Evolutionary conservation across 2,329 filamentous ascomycete genomes (phyloP).

Genomic region (Plenodomus biglobosus): DNA sequence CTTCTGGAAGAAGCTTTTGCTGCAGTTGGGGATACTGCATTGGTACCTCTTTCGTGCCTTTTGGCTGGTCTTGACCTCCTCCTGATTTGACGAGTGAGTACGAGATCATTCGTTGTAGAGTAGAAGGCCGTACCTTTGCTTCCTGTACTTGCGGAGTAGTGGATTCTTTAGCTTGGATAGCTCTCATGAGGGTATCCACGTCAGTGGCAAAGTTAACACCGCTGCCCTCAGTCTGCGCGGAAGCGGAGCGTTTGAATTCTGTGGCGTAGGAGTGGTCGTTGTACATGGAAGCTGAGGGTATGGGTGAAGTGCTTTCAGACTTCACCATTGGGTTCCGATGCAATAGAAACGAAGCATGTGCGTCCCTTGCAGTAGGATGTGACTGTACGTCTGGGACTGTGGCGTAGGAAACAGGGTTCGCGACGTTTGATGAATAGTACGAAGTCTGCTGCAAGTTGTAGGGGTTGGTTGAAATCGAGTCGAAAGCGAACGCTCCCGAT

Average conservation of each 20-base stretch:
- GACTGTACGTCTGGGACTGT: constrained; percentile 22
- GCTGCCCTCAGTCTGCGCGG: constrained; percentile 44
- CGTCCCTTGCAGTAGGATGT: constrained; percentile 33
- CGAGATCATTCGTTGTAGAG: not conserved
- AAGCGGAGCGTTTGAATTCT: constrained; percentile 51
- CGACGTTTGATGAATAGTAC: constrained; percentile 27
- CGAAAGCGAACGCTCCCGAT: constrained; percentile 41
- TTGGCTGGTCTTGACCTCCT: constrained; percentile 32
- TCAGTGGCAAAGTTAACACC: constrained; percentile 74
- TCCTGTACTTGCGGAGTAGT: constrained; percentile 37
- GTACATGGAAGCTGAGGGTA: constrained; percentile 46
- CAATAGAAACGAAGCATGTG: constrained; percentile 27
- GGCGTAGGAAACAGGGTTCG: constrained; percentile 34
- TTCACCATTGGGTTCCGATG: constrained; percentile 46
- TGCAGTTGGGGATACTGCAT: constrained; percentile 73
- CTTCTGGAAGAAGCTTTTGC: constrained; percentile 84
- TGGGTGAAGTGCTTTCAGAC: constrained; percentile 47
- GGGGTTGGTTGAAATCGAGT: constrained; percentile 35
- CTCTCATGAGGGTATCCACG: constrained; percentile 85
- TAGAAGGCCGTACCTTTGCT: constrained; percentile 32
- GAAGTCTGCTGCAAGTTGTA: constrained; percentile 43
- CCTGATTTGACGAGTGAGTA: constrained; percentile 16
- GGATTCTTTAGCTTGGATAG: constrained; percentile 71
- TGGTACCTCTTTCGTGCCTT: constrained; percentile 66
- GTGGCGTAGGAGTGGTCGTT: constrained; percentile 35